A percentile compares a stretch with the other conserved stretches of the same genome.
Conservation (phyloP, 2,329 filamentous ascomycete species). For the Xylaria sp. region DNA sequence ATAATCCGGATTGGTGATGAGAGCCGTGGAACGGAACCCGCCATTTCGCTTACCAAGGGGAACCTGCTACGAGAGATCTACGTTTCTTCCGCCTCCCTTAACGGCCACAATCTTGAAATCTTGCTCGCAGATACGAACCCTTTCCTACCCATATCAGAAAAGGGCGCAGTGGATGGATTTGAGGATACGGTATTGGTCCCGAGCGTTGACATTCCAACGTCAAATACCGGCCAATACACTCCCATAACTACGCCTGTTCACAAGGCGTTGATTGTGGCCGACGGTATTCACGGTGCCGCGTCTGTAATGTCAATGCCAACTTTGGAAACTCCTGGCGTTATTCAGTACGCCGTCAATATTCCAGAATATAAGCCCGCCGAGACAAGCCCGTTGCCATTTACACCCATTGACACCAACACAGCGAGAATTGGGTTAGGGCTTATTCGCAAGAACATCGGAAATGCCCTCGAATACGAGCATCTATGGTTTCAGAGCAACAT, state of each 20-base stretch:
- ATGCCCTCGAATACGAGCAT: conserved; percentile 77
- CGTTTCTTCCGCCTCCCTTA: conserved; percentile 71
- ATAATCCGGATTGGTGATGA: conserved; percentile 67
- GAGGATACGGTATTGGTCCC: conserved; percentile 80
- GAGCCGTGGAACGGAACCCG: conserved; percentile 53
- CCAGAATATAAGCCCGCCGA: conserved; percentile 55
- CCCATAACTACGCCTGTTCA: conserved; percentile 86
- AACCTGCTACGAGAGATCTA: conserved; percentile 68
- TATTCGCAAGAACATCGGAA: conserved; percentile 75
- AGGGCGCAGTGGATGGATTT: conserved; percentile 55
- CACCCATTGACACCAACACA: conserved; percentile 70
- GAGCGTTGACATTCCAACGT: conserved; percentile 74
- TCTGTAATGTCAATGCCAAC: conserved; percentile 59
- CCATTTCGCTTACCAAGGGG: conserved; percentile 53
- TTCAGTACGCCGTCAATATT: conserved; percentile 69
- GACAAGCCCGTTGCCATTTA: conserved; percentile 57
- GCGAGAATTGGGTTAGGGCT: conserved; percentile 72
- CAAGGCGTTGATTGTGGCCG: conserved; percentile 77
- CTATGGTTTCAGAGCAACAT: conserved; percentile 80
- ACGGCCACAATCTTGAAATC: conserved; percentile 72
- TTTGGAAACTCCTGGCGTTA: conserved; percentile 54
- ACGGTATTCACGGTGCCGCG: conserved; percentile 76
- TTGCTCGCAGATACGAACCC: conserved; percentile 65
- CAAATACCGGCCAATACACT: conserved; percentile 71
- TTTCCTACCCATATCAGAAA: conserved; percentile 57